Conservation (phyloP, 331 rosid species). For the Stylosanthes scabra region DNA sequence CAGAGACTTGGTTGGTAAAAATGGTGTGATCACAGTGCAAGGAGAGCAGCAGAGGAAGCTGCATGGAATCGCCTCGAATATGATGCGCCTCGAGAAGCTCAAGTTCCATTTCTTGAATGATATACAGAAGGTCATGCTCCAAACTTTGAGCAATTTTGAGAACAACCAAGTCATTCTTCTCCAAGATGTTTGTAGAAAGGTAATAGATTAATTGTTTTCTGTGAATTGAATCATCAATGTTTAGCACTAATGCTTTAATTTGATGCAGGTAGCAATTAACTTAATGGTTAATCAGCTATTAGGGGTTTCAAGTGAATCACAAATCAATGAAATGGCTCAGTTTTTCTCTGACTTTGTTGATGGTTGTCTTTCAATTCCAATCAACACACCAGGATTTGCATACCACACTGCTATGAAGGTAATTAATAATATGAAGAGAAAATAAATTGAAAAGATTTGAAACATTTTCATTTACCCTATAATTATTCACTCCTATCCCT, state of each 20-base stretch:
- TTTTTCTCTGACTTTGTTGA: conserved; percentile 91
- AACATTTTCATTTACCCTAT: not conserved
- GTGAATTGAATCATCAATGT: not conserved
- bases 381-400: conserved; percentile 65
- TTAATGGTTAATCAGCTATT: conserved; percentile 87
- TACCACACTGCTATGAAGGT: conserved; percentile 95
- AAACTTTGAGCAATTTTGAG: conserved; percentile 57
- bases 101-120: conserved; percentile 68
- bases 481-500: too few relatives aligned
- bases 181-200: conserved; percentile 95
- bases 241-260: not conserved
- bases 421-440: conserved; percentile 30
- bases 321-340: conserved; percentile 77
- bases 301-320: conserved; percentile 77
- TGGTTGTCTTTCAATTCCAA: conserved; percentile 87
- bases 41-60: conserved; percentile 92
- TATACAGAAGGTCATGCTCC: conserved; percentile 73
- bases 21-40: conserved; percentile 90
- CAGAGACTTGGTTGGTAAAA: conserved; percentile 89
- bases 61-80: conserved; percentile 85
- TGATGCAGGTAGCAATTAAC: conserved; percentile 76
- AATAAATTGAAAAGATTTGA: not conserved
- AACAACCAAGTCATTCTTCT: conserved; percentile 69
- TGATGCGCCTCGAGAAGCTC: conserved; percentile 87
- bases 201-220: conserved; percentile 37